Evolutionary conservation across 768 basidiomycete genomes (phyloP).

Genomic region (Coprinellus micaceus): DNA sequence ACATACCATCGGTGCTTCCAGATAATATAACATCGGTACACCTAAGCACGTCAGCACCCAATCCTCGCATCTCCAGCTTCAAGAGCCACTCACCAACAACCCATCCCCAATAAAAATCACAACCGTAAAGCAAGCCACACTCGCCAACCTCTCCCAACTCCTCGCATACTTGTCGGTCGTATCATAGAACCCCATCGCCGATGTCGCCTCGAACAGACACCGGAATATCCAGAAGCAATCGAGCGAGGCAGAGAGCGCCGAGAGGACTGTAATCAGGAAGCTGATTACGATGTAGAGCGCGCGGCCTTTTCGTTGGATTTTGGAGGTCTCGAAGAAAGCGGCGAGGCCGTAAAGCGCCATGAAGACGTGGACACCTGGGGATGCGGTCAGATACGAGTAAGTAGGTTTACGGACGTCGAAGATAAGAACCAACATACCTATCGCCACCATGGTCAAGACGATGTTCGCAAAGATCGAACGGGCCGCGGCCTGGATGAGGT

Average conservation of each 20-base stretch:
- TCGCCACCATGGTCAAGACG: not conserved
- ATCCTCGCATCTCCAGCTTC: not conserved
- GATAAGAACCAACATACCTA: not conserved
- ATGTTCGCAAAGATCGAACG: not conserved
- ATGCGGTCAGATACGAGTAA: not conserved
- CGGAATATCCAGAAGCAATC: not conserved
- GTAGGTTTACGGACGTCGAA: not conserved
- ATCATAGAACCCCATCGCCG: not conserved
- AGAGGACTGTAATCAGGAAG: not conserved
- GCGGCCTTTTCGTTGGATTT: not conserved
- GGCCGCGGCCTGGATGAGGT: not conserved
- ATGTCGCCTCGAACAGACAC: not conserved
- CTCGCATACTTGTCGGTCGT: not conserved
- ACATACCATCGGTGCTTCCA: not conserved
- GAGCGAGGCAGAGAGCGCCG: not conserved
- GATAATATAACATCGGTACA: constrained; percentile 1
- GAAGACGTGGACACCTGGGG: not conserved
- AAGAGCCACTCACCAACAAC: not conserved
- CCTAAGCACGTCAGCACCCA: not conserved
- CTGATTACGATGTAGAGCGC: not conserved
- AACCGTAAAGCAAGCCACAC: not conserved
- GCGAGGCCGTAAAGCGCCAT: not conserved
- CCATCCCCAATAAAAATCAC: not conserved
- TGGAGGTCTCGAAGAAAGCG: not conserved
- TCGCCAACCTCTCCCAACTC: not conserved